Conservation (phyloP, 2,329 filamentous ascomycete genomes). For the Aspergillus fumigatus region DNA sequence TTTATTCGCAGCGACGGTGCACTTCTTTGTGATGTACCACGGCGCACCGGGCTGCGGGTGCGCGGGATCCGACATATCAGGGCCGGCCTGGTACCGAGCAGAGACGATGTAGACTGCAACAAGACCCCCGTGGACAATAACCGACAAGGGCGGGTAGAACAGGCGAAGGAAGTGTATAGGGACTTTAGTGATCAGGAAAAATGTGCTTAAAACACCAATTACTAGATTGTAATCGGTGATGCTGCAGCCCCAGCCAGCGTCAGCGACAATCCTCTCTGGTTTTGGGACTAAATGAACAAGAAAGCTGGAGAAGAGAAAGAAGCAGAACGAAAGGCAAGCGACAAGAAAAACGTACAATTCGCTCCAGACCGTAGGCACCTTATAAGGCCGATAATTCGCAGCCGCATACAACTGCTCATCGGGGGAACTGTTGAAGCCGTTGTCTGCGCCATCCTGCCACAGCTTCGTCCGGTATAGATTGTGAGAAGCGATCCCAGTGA, state of each 20-base stretch:
- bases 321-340: background rate
- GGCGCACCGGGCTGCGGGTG: constrained; percentile 53
- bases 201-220: constrained; percentile 57
- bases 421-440: constrained; percentile 61
- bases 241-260: constrained; percentile 33
- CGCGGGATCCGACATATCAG: constrained; percentile 54
- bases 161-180: constrained; percentile 54
- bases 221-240: constrained; percentile 59
- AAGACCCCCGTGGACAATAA: constrained; percentile 49
- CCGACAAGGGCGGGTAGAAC: constrained; percentile 53
- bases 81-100: constrained; percentile 52
- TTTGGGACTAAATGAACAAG: background rate
- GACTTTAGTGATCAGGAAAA: constrained; percentile 56
- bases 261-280: constrained; percentile 3
- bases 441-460: constrained; percentile 58
- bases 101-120: constrained; percentile 53
- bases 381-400: constrained; percentile 55
- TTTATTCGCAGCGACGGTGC: constrained; percentile 46
- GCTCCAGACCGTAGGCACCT: constrained; percentile 56
- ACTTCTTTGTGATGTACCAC: constrained; percentile 62
- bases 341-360: constrained; percentile 46
- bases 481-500: constrained; percentile 59
- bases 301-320: background rate
- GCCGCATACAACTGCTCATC: constrained; percentile 52
- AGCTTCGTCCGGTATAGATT: constrained; percentile 58